phyloP scores from a whole-genome alignment of 495 filamentous ascomycete species.

The Cladorrhinum samala region DNA sequence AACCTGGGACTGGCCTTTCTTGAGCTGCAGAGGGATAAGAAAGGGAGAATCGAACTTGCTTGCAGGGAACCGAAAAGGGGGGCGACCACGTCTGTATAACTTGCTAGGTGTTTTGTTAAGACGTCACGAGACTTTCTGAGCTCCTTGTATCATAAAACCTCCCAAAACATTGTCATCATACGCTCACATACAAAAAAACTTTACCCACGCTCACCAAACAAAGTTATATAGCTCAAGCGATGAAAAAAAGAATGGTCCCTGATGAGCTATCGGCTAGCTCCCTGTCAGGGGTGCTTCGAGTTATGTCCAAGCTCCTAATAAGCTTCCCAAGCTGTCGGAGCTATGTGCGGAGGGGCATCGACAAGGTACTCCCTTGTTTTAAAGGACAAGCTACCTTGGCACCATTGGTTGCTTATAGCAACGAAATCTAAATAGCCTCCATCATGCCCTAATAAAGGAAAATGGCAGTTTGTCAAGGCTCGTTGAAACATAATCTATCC shows the following conservation, averaged over 20 bases:
- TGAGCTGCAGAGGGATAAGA: not conserved
- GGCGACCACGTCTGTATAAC: conserved; percentile 5
- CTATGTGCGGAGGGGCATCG: not conserved
- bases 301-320: not conserved
- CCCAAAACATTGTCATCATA: not conserved
- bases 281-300: not conserved
- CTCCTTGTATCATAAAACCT: conserved; percentile 6
- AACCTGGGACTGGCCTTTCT: not conserved
- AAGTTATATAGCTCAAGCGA: not conserved
- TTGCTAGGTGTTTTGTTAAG: not conserved
- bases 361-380: not conserved
- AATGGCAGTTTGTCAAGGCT: too few relatives aligned
- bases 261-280: not conserved
- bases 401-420: not conserved
- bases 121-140: not conserved
- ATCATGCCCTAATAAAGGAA: too few relatives aligned
- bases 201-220: not conserved
- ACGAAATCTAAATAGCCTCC: not conserved
- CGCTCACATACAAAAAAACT: conserved; percentile 1
- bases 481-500: too few relatives aligned
- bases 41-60: not conserved
- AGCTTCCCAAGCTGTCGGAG: not conserved
- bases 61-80: not conserved
- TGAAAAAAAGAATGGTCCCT: not conserved
- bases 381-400: not conserved